Conservation (phyloP, 164 flowering plant species). For the Buxus sempervirens region DNA sequence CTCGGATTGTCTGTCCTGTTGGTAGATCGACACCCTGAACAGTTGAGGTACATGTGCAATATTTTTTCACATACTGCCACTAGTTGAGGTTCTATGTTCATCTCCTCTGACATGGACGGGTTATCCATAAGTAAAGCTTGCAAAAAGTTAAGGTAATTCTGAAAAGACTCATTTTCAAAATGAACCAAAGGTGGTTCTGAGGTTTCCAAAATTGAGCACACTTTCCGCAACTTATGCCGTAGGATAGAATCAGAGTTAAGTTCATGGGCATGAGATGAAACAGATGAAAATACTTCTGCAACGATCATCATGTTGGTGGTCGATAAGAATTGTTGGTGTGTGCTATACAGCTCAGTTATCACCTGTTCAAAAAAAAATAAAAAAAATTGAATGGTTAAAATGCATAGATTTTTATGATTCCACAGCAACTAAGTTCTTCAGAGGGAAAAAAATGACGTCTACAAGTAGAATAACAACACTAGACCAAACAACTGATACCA, state of each 20-base stretch:
- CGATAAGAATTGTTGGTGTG: slow-evolving; percentile 42
- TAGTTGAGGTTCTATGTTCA: slow-evolving; percentile 58
- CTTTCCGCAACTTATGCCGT: slow-evolving; percentile 64
- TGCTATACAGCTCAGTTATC: slow-evolving; percentile 55
- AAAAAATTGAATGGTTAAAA: background rate
- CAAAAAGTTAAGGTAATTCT: slow-evolving; percentile 60
- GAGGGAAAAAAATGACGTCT: too few relatives aligned
- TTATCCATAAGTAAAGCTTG: slow-evolving; percentile 38
- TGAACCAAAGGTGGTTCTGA: slow-evolving; percentile 87
- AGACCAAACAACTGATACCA: too few relatives aligned
- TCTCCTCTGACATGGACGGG: slow-evolving; percentile 38
- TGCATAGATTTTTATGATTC: background rate
- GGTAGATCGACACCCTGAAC: slow-evolving; percentile 31
- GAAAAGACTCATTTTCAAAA: slow-evolving; percentile 83
- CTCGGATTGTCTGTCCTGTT: slow-evolving; percentile 26
- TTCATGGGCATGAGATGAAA: slow-evolving; percentile 67
- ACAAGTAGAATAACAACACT: too few relatives aligned
- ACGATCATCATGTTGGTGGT: slow-evolving; percentile 40
- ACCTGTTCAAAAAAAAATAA: slow-evolving; percentile 46
- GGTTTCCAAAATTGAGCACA: slow-evolving; percentile 67
- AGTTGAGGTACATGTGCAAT: slow-evolving; percentile 63
- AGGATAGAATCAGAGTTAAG: slow-evolving; percentile 51
- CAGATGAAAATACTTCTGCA: slow-evolving; percentile 49
- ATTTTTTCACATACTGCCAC: slow-evolving; percentile 58
- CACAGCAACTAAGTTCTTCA: too few relatives aligned